phyloP scores from a whole-genome alignment of 148 eudicot genomes.

The Camellia japonica region DNA sequence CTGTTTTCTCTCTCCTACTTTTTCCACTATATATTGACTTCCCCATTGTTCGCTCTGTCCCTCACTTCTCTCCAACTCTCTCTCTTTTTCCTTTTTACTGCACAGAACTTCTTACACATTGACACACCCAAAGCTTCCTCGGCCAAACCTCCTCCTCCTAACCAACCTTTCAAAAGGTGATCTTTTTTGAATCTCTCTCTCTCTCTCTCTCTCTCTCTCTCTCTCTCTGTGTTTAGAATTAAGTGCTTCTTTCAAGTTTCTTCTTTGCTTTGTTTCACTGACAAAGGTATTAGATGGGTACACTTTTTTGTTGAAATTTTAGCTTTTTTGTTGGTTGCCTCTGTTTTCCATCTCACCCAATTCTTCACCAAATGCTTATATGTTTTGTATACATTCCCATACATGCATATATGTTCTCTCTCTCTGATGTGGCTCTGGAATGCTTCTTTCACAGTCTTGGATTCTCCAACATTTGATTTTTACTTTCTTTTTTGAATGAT shows the following conservation, averaged over 20 bases:
- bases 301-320: conserved; percentile 3
- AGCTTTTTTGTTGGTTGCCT: conserved; percentile 4
- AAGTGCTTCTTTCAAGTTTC: not conserved
- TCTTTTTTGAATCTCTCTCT: conserved; percentile 43
- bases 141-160: conserved; percentile 20
- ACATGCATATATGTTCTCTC: not conserved
- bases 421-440: no score
- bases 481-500: not conserved
- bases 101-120: conserved; percentile 1
- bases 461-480: no score
- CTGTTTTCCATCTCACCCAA: not conserved
- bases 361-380: no score
- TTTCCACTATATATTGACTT: conserved; percentile 33
- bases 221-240: conserved; percentile 7
- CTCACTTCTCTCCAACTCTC: conserved; percentile 13
- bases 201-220: conserved; percentile 14
- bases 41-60: conserved; percentile 20
- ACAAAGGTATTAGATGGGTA: conserved; percentile 16
- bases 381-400: not conserved
- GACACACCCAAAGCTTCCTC: conserved; percentile 3
- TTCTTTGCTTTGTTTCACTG: conserved; percentile 16
- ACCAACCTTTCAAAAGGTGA: conserved; percentile 41
- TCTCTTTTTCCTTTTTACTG: conserved; percentile 6
- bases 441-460: no score
- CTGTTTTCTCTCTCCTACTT: conserved; percentile 20